Evolutionary conservation across 352 stramenopile species (phyloP).

Genomic region (Globisporangium spinosum): DNA sequence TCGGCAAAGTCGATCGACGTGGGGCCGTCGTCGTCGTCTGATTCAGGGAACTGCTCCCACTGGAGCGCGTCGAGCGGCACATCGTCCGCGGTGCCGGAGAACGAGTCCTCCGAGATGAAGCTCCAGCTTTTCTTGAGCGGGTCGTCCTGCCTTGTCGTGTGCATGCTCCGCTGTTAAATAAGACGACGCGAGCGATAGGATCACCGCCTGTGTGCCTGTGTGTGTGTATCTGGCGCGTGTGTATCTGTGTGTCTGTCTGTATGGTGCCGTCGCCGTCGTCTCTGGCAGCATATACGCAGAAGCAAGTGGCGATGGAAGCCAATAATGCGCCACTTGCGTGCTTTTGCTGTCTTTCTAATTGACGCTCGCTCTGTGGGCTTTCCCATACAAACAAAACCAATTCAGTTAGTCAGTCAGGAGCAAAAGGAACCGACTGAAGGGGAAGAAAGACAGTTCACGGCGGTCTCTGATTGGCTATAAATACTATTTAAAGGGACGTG

Average conservation of each 20-base stretch:
- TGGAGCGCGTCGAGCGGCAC: slow-evolving; percentile 38
- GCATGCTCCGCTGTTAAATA: slow-evolving; percentile 12
- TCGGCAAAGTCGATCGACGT: slow-evolving; percentile 18
- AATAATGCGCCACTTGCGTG: not conserved
- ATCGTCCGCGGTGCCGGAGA: slow-evolving; percentile 30
- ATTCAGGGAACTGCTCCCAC: slow-evolving; percentile 36
- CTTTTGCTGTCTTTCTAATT: slow-evolving; percentile 3
- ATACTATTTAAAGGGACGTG: not conserved
- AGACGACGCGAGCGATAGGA: not conserved
- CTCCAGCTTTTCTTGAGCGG: slow-evolving; percentile 56
- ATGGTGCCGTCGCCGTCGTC: not conserved
- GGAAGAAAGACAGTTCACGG: not conserved
- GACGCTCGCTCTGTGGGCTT: not conserved
- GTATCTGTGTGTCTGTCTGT: not conserved
- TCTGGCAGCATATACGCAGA: not conserved
- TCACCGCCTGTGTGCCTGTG: not conserved
- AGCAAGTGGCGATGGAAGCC: not conserved
- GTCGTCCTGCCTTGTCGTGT: slow-evolving; percentile 15
- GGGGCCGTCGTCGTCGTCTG: slow-evolving; percentile 22
- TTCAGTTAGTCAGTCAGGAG: not conserved
- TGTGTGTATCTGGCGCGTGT: not conserved
- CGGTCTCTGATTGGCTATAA: not conserved
- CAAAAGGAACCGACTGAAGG: slow-evolving; percentile 1
- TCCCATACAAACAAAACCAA: not conserved
- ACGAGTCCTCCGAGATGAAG: slow-evolving; percentile 82